A percentile compares a stretch with the other conserved stretches of the same genome.
Evolutionary conservation across 2,329 filamentous ascomycete species (phyloP).

Genomic region (Penicillium sp.): DNA sequence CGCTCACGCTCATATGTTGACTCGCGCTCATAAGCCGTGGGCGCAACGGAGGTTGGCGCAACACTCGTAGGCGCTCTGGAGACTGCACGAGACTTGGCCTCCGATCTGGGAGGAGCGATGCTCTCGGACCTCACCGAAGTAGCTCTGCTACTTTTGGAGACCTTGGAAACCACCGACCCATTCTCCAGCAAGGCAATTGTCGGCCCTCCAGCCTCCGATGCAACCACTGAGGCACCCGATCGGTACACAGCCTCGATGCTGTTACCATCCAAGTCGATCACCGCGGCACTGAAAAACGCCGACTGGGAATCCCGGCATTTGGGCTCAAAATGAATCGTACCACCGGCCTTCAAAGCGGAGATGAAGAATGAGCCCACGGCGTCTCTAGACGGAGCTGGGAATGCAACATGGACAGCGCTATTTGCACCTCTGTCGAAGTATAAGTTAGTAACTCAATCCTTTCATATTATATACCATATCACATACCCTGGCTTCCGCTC

Average conservation of each 20-base stretch:
- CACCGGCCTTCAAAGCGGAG: slow-evolving; percentile 66
- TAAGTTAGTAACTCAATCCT: slow-evolving; percentile 13
- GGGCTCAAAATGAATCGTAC: slow-evolving; percentile 58
- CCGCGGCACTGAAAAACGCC: slow-evolving; percentile 62
- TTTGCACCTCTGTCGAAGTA: slow-evolving; percentile 44
- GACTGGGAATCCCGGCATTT: slow-evolving; percentile 53
- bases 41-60: slow-evolving; percentile 4
- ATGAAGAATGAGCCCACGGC: slow-evolving; percentile 72
- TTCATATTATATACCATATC: slow-evolving; percentile 28
- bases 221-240: slow-evolving; percentile 27
- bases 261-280: slow-evolving; percentile 80
- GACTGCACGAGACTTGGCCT: slow-evolving; percentile 27
- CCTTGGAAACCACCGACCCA: slow-evolving; percentile 39
- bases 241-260: slow-evolving; percentile 74
- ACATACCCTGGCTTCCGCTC: slow-evolving; percentile 61
- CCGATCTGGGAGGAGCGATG: slow-evolving; percentile 30
- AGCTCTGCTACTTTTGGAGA: slow-evolving; percentile 32
- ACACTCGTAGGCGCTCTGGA: slow-evolving; percentile 19
- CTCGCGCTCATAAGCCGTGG: slow-evolving; percentile 23
- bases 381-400: slow-evolving; percentile 66
- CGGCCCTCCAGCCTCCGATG: slow-evolving; percentile 30
- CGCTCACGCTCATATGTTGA: not conserved
- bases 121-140: slow-evolving; percentile 28
- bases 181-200: slow-evolving; percentile 39
- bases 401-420: slow-evolving; percentile 62